phyloP scores from a whole-genome alignment of 1,284 basidiomycete species.

The Leccinum laetum region DNA sequence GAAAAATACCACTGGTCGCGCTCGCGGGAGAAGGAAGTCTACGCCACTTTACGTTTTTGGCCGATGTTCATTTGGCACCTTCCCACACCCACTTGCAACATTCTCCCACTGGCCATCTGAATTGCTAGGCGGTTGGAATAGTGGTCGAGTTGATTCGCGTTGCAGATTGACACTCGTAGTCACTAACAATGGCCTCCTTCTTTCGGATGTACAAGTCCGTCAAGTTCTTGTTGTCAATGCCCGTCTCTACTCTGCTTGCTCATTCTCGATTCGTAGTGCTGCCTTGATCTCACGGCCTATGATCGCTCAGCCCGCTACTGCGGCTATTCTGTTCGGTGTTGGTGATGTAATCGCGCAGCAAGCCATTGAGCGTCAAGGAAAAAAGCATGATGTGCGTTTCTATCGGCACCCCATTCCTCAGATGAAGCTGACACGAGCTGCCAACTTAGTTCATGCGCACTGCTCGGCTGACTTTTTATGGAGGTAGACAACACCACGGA shows the following conservation, averaged over 20 bases:
- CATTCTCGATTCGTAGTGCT: slow-evolving; percentile 40
- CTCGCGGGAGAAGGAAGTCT: too few species aligned
- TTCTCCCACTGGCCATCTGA: not conserved
- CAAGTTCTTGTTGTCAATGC: not conserved
- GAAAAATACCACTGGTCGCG: not conserved
- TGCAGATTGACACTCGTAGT: not conserved
- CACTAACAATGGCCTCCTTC: slow-evolving; percentile 25
- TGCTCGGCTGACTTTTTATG: slow-evolving; percentile 71
- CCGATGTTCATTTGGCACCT: not conserved
- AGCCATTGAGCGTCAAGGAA: slow-evolving; percentile 67
- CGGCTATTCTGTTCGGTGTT: slow-evolving; percentile 67
- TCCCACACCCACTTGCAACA: not conserved
- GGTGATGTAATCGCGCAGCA: slow-evolving; percentile 89
- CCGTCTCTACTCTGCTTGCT: not conserved
- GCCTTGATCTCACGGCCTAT: slow-evolving; percentile 65
- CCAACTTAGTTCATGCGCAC: slow-evolving; percentile 63
- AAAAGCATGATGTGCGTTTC: slow-evolving; percentile 64
- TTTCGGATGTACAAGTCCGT: slow-evolving; percentile 34
- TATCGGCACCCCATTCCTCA: not conserved
- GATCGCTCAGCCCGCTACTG: slow-evolving; percentile 63
- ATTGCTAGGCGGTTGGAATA: not conserved
- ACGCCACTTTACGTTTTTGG: not conserved
- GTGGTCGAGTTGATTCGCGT: not conserved
- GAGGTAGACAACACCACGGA: slow-evolving; percentile 43
- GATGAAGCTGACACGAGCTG: not conserved